phyloP scores from a whole-genome alignment of 192 early-diverging fungal genomes.

The Backusella sp. region DNA sequence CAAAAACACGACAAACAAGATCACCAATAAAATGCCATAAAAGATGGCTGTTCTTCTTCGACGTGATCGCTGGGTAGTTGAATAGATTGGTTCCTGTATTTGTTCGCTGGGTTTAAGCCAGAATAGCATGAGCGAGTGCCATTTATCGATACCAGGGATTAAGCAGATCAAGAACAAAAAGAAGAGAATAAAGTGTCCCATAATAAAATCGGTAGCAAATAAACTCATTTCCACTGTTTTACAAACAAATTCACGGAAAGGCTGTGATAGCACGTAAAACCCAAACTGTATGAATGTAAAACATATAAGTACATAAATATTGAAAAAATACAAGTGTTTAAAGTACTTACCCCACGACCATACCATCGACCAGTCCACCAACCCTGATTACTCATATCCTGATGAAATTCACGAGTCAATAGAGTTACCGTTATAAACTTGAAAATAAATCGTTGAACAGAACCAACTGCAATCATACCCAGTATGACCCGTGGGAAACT shows the following conservation, averaged over 20 bases:
- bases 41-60: slow-evolving; percentile 59
- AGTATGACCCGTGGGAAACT: slow-evolving; percentile 59
- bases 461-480: slow-evolving; percentile 63
- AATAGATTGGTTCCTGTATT: slow-evolving; percentile 68
- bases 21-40: slow-evolving; percentile 63
- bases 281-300: slow-evolving; percentile 23
- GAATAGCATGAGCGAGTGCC: slow-evolving; percentile 78
- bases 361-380: slow-evolving; percentile 90
- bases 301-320: background rate
- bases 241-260: slow-evolving; percentile 75
- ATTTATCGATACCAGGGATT: slow-evolving; percentile 68
- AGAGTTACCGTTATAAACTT: slow-evolving; percentile 67
- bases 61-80: slow-evolving; percentile 60
- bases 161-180: slow-evolving; percentile 67
- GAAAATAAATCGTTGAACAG: slow-evolving; percentile 71
- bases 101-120: slow-evolving; percentile 77
- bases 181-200: slow-evolving; percentile 76
- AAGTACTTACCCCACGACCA: slow-evolving; percentile 54
- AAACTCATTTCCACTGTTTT: slow-evolving; percentile 80
- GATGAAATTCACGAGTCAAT: slow-evolving; percentile 77
- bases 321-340: background rate
- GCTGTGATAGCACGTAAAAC: slow-evolving; percentile 56
- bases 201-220: slow-evolving; percentile 76
- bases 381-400: slow-evolving; percentile 73
- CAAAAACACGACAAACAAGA: slow-evolving; percentile 58